Percentiles rank a stretch among this genome's conserved stretches.
Conservation (phyloP, 331 rosid species). For the Pyrus hybrid region DNA sequence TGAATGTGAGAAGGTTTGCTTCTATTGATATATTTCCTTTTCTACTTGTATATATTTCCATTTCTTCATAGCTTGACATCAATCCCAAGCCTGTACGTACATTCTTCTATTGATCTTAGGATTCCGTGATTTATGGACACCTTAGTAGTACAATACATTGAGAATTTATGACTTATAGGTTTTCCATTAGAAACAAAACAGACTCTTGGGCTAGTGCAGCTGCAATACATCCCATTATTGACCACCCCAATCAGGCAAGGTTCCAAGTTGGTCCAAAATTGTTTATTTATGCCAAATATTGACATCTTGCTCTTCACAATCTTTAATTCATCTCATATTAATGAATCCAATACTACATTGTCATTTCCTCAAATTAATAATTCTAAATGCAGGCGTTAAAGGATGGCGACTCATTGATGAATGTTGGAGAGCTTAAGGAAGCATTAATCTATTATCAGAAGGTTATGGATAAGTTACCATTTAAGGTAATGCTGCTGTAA, state of each 20-base stretch:
- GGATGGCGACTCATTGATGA: constrained; percentile 74
- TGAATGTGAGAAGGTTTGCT: constrained; percentile 69
- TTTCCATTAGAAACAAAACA: too few relatives aligned
- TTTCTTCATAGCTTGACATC: not conserved
- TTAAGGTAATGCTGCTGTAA: constrained; percentile 45
- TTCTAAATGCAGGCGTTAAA: constrained; percentile 38
- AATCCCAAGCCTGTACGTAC: not conserved
- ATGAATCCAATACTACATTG: not conserved
- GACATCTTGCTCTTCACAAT: not conserved
- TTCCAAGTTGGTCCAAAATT: not conserved
- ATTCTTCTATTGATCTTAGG: not conserved
- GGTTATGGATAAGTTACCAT: constrained; percentile 59
- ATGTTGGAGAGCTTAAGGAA: constrained; percentile 54
- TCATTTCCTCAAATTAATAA: not conserved
- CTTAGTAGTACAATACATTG: not conserved
- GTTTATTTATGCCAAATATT: not conserved
- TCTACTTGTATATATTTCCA: not conserved
- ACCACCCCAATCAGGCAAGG: not conserved
- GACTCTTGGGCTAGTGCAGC: not conserved
- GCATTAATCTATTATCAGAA: constrained; percentile 63
- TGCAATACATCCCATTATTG: not conserved
- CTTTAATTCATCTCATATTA: not conserved
- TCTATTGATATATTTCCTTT: not conserved
- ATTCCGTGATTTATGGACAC: not conserved
- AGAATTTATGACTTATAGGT: too few relatives aligned